These are phyloP conservation scores for Aquilaria agallochum DNA, from an alignment of 441 rosid species.

Conservation along the genomic window DNA sequence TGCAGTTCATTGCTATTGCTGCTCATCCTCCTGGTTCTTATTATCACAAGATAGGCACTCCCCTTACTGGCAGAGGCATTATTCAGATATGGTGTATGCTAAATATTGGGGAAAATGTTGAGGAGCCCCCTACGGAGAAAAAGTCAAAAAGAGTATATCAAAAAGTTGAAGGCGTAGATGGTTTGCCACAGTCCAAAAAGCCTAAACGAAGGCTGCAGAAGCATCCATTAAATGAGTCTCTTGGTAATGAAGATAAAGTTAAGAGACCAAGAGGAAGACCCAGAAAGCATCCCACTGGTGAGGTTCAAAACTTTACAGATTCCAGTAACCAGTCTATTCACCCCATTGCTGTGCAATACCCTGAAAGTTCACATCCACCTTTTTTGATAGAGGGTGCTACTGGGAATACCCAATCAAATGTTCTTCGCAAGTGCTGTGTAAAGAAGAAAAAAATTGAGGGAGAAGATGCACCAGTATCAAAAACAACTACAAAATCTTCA, in stretches of 20 bases:
- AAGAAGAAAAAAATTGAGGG: constrained; percentile 17
- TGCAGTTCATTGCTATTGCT: constrained; percentile 82
- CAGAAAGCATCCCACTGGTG: constrained; percentile 33
- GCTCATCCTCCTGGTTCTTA: constrained; percentile 87
- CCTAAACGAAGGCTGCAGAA: constrained; percentile 62
- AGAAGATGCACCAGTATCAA: constrained; percentile 21
- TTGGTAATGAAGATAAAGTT: constrained; percentile 19
- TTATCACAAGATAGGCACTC: constrained; percentile 76
- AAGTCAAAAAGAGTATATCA: constrained; percentile 20
- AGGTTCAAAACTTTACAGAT: constrained; percentile 28
- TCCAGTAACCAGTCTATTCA: constrained; percentile 29
- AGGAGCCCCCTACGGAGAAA: constrained; percentile 23
- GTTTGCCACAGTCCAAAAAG: constrained; percentile 23
- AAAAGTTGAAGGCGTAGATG: constrained; percentile 22
- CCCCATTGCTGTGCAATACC: constrained; percentile 41
- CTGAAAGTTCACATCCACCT: constrained; percentile 35
- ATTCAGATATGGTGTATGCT: constrained; percentile 89
- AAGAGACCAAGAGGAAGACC: constrained; percentile 49
- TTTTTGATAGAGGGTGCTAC: constrained; percentile 31
- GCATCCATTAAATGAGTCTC: constrained; percentile 27
- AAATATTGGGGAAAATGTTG: constrained; percentile 33
- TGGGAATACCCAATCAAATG: constrained; percentile 24
- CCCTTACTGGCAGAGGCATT: constrained; percentile 79
- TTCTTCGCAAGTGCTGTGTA: constrained; percentile 18
- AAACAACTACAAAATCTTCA: constrained; percentile 27